Evolutionary conservation across 164 flowering plant species (phyloP), one percentile per base, ranked within the genome.

Genomic region (Vitis cinerea): DNA sequence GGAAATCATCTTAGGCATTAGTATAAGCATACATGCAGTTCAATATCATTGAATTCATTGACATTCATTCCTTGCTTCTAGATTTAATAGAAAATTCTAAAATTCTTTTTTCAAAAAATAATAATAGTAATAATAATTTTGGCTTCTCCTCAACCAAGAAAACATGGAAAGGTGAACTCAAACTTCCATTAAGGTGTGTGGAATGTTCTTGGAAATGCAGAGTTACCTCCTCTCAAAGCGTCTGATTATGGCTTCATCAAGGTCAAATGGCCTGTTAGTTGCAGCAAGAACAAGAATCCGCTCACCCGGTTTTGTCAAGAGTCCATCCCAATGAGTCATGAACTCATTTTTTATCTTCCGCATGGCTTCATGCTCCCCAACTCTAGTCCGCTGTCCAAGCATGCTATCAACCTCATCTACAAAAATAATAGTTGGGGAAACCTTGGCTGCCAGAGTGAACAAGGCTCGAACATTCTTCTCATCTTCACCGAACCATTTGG

Each of bases 401-500:
- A 95, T 93, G 83, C 99, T 95, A 65, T 95, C 99, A 72, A 95
- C 98, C 72, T 94, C 98, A 63, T 94, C 99, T 27, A 94, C 98
- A 74, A 94, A 94, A 2, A 94, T 88, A 58, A 94, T 92, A 14
- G 99, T 92, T 31, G 98, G 99, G 11, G 99, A 86, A 7, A 94
- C 99, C 81, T 94, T 94, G 2, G 96, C 90, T 62, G 98, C 98
- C 66, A 94, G 81, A 47, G 92, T 87, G 78, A 94, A 95, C 67
- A 95, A 68, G 55, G 98, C 99, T 63, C 98, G 79, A 1, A 95
- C 99, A 71, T 92, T 95, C 79, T 93, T 95, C 80, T 95, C 99
- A 78, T 92, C 98, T 77, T 95, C 99, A n/a, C 99, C 99, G 75
- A 94, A 94, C 99, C 99, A 94, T 75, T 94, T 94, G 8, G 99